Percentiles rank a stretch among this genome's conserved stretches.
Evolutionary conservation across 345 rosid species (phyloP).

Genomic region (Clarkia xantiana): DNA sequence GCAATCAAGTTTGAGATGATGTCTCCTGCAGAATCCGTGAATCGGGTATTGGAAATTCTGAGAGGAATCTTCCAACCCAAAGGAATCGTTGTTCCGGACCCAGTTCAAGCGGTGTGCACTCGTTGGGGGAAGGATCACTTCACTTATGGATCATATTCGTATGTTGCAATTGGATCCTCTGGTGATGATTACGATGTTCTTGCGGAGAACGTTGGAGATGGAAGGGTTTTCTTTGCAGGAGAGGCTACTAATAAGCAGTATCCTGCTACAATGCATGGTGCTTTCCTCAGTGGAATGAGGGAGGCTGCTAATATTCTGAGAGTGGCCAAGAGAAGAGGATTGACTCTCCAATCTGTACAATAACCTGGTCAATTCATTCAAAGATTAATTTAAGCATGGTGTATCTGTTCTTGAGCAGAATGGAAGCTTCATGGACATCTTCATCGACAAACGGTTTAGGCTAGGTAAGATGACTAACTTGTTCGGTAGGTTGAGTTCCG

Average conservation of each 20-base stretch:
- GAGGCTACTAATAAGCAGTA: conserved; percentile 93
- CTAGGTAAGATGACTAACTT: conserved; percentile 1
- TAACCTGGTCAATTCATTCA: background rate
- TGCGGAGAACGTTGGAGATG: conserved; percentile 84
- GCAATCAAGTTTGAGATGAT: conserved; percentile 64
- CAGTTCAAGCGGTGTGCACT: conserved; percentile 81
- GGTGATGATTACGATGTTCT: conserved; percentile 95
- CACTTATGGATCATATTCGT: conserved; percentile 76
- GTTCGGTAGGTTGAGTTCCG: background rate
- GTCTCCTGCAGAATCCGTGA: conserved; percentile 83
- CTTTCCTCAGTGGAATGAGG: conserved; percentile 94
- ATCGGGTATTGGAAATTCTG: conserved; percentile 51
- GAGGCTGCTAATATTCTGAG: conserved; percentile 84
- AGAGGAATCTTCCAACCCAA: conserved; percentile 76
- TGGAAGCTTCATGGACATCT: too few relatives aligned
- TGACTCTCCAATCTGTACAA: background rate
- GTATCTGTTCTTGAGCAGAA: background rate
- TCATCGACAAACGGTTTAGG: background rate
- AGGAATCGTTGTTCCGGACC: conserved; percentile 92
- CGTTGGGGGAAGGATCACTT: conserved; percentile 89
- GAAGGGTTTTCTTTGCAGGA: conserved; percentile 92
- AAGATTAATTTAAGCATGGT: background rate
- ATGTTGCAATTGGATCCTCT: conserved; percentile 82
- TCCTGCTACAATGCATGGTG: conserved; percentile 99
- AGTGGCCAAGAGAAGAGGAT: conserved; percentile 46